phyloP scores from a whole-genome alignment of 768 basidiomycete genomes.

The Crepidotus variabilis region DNA sequence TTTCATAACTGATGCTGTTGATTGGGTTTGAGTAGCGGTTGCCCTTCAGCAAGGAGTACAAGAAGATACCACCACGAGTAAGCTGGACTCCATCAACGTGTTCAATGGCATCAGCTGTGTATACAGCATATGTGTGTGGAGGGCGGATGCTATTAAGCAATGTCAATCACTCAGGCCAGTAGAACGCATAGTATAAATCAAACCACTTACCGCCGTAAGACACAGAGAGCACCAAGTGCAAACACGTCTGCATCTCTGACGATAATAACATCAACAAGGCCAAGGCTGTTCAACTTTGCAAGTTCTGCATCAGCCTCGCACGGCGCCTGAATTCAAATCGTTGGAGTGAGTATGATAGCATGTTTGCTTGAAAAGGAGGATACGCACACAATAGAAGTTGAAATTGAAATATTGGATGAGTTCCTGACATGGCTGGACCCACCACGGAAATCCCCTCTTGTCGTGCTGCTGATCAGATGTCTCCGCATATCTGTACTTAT shows the following conservation, averaged over 20 bases:
- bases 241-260: constrained; percentile 4
- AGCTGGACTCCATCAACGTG: not conserved
- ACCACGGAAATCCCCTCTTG: not conserved
- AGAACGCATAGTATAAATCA: too few species aligned
- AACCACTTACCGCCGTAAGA: constrained; percentile 4
- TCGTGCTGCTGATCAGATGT: not conserved
- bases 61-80: not conserved
- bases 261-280: constrained; percentile 1
- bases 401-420: not conserved
- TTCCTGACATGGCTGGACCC: not conserved
- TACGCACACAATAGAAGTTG: constrained; percentile 1
- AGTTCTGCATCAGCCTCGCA: constrained; percentile 11
- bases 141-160: too few species aligned
- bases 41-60: not conserved
- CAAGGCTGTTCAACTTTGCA: not conserved
- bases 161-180: too few species aligned
- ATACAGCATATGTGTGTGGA: not conserved
- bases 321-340: not conserved
- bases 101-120: not conserved
- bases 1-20: not conserved
- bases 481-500: not conserved
- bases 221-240: not conserved
- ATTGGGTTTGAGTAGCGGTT: not conserved
- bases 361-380: not conserved
- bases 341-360: not conserved